Conservation (phyloP, 148 eudicot species). For the Dysphania ambrosioides region DNA sequence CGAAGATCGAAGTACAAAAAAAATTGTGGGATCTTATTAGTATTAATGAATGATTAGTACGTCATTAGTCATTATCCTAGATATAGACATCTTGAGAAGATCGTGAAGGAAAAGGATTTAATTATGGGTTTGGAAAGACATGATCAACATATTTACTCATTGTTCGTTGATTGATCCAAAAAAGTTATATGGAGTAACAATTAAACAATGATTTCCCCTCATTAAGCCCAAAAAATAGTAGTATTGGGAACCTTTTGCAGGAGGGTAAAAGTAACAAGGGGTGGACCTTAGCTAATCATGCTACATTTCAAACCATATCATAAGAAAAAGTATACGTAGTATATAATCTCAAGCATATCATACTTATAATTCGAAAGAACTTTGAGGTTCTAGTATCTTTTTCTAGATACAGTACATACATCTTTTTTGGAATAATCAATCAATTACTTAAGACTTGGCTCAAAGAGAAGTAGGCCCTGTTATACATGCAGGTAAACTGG, state of each 20-base stretch:
- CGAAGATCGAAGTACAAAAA: neutral
- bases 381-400: neutral
- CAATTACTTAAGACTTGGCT: no score
- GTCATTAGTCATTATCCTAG: constrained; percentile 18
- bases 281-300: constrained; percentile 30
- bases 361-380: neutral
- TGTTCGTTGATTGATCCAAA: constrained; percentile 25
- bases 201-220: constrained; percentile 27
- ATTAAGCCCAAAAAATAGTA: constrained; percentile 21
- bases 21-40: neutral
- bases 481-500: no score
- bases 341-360: neutral
- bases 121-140: constrained; percentile 27
- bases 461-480: no score
- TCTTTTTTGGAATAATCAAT: neutral
- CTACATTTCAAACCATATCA: constrained; percentile 13
- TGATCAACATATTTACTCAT: constrained; percentile 12
- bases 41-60: neutral
- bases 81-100: constrained; percentile 3
- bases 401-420: neutral
- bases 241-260: constrained; percentile 19
- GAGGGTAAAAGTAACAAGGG: constrained; percentile 2
- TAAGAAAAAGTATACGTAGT: neutral
- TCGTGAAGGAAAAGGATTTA: constrained; percentile 18
- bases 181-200: constrained; percentile 13